A percentile compares a stretch with the other conserved stretches of the same genome.
phyloP scores from a whole-genome alignment of 2,329 filamentous ascomycete species.

The Didymella sp. region DNA sequence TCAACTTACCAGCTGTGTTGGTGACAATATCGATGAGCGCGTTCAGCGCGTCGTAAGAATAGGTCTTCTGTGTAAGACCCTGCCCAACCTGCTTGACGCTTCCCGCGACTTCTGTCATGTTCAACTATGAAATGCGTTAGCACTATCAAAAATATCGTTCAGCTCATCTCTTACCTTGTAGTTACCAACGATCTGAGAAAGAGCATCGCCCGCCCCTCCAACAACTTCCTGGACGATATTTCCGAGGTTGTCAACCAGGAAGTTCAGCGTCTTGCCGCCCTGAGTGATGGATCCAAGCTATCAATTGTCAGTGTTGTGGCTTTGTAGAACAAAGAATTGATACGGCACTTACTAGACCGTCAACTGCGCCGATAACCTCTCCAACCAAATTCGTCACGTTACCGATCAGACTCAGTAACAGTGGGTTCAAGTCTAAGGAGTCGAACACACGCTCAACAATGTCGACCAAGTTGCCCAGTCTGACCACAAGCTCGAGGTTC shows the following conservation, averaged over 20 bases:
- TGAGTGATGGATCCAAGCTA: constrained; percentile 64
- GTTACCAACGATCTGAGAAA: constrained; percentile 64
- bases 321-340: background rate
- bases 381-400: constrained; percentile 61
- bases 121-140: constrained; percentile 39
- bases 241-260: constrained; percentile 67
- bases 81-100: constrained; percentile 46
- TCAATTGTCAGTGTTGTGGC: background rate
- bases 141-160: background rate
- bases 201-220: constrained; percentile 53
- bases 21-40: constrained; percentile 63
- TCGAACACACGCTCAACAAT: constrained; percentile 68
- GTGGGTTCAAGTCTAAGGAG: constrained; percentile 66
- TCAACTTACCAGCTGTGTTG: constrained; percentile 52
- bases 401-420: constrained; percentile 64
- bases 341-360: constrained; percentile 54
- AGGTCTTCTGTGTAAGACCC: constrained; percentile 60
- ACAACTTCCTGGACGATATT: constrained; percentile 68
- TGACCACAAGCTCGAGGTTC: constrained; percentile 65
- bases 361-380: constrained; percentile 63
- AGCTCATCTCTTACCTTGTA: constrained; percentile 49
- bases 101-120: constrained; percentile 63
- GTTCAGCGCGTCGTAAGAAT: constrained; percentile 58
- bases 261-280: constrained; percentile 61
- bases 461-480: constrained; percentile 65